phyloP scores from a whole-genome alignment of 2,329 filamentous ascomycete species.

The Chaetomiaceae sp. region DNA sequence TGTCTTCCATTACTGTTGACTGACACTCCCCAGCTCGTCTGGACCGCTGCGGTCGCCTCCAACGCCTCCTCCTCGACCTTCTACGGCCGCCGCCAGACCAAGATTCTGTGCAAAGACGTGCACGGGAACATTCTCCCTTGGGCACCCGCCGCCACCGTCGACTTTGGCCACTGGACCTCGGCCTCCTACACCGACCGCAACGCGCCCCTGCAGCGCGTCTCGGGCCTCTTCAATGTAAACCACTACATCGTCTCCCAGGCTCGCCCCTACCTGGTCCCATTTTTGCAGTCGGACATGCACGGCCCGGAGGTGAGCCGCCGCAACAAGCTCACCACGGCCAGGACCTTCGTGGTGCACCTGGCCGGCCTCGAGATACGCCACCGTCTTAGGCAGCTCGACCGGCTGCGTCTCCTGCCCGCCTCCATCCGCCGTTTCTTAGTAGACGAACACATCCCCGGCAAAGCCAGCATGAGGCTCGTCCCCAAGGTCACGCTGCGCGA shows the following conservation, averaged over 20 bases:
- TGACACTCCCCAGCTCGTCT: constrained; percentile 57
- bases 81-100: constrained; percentile 59
- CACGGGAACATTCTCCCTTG: constrained; percentile 70
- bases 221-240: constrained; percentile 86
- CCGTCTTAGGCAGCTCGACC: constrained; percentile 75
- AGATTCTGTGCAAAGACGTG: constrained; percentile 73
- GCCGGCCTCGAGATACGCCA: constrained; percentile 75
- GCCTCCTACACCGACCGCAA: constrained; percentile 62
- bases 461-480: constrained; percentile 73
- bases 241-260: constrained; percentile 95
- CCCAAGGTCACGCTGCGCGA: constrained; percentile 71
- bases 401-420: constrained; percentile 65
- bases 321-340: constrained; percentile 54
- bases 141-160: constrained; percentile 57
- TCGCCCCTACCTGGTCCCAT: constrained; percentile 81
- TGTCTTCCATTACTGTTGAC: not conserved
- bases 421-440: constrained; percentile 71
- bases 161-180: constrained; percentile 65
- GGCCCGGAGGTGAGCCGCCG: constrained; percentile 60
- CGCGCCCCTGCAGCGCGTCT: constrained; percentile 63
- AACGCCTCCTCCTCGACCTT: constrained; percentile 63
- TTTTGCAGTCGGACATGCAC: constrained; percentile 76
- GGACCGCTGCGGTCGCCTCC: constrained; percentile 73
- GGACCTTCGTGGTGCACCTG: constrained; percentile 60
- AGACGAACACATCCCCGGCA: constrained; percentile 76